Evolutionary conservation across 1,284 basidiomycete species (phyloP).

Genomic region (Heterobasidion parviporum): DNA sequence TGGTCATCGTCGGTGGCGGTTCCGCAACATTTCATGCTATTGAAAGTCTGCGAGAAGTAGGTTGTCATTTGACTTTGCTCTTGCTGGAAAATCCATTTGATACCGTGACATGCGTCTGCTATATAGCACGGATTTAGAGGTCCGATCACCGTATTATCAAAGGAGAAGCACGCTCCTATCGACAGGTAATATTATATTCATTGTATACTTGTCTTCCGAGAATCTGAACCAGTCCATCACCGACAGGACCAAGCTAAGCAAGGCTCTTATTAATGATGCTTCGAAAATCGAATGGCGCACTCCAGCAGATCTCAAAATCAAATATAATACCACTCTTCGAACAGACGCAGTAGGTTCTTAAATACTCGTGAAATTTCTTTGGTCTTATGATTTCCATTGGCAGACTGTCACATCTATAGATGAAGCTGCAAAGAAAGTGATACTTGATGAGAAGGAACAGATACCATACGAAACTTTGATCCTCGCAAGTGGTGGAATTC

Average conservation of each 20-base stretch:
- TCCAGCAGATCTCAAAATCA: slow-evolving; percentile 70
- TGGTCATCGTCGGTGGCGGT: slow-evolving; percentile 87
- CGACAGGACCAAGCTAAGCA: slow-evolving; percentile 80
- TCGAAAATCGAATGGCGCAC: slow-evolving; percentile 72
- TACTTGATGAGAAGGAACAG: slow-evolving; percentile 49
- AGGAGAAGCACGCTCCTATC: slow-evolving; percentile 79
- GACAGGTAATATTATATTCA: slow-evolving; percentile 59
- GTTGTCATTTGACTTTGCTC: slow-evolving; percentile 6
- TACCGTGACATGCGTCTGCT: not conserved
- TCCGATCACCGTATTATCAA: slow-evolving; percentile 73
- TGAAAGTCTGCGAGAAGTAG: slow-evolving; percentile 78
- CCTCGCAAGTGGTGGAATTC: slow-evolving; percentile 62
- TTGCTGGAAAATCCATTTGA: not conserved
- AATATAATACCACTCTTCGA: slow-evolving; percentile 73
- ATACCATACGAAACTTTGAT: slow-evolving; percentile 69
- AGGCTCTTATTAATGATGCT: slow-evolving; percentile 74
- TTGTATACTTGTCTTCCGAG: not conserved
- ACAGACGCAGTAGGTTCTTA: slow-evolving; percentile 45
- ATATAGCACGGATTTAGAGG: slow-evolving; percentile 69
- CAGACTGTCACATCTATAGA: slow-evolving; percentile 58
- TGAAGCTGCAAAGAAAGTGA: slow-evolving; percentile 50
- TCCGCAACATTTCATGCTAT: slow-evolving; percentile 75
- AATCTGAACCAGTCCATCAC: not conserved
- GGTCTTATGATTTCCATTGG: not conserved
- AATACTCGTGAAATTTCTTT: not conserved